Percentiles rank a stretch among this genome's conserved stretches.
phyloP scores from a whole-genome alignment of 768 basidiomycete species.

The Lentinula detonsa region DNA sequence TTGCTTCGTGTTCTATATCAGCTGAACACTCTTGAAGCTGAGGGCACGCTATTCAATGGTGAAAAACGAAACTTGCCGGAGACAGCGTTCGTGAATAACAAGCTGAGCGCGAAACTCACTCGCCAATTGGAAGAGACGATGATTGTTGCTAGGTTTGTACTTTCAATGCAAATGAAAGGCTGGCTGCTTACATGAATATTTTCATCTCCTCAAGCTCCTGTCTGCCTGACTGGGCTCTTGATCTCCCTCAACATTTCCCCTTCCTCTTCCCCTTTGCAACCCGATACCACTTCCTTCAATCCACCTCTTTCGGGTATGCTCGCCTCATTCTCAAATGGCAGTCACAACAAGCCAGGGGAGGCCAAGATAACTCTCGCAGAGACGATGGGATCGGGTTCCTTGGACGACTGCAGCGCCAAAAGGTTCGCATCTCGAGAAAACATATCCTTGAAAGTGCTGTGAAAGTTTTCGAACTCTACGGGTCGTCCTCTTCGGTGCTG shows the following conservation, averaged over 20 bases:
- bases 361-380: conserved; percentile 72
- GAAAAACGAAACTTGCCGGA: conserved; percentile 64
- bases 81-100: conserved; percentile 93
- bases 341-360: conserved; percentile 68
- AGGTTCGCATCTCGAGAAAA: conserved; percentile 92
- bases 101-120: conserved; percentile 95
- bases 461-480: conserved; percentile 95
- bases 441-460: conserved; percentile 94
- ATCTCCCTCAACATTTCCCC: conserved; percentile 93
- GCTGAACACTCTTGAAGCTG: conserved; percentile 68
- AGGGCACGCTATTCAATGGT: conserved; percentile 44
- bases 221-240: conserved; percentile 94
- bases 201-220: conserved; percentile 63
- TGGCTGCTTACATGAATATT: neutral
- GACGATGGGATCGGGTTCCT: conserved; percentile 92
- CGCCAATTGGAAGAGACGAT: conserved; percentile 96
- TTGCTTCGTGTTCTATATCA: conserved; percentile 84
- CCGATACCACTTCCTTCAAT: conserved; percentile 94
- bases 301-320: conserved; percentile 96
- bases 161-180: neutral
- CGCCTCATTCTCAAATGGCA: conserved; percentile 95
- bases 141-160: conserved; percentile 89
- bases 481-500: conserved; percentile 86
- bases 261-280: conserved; percentile 99
- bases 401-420: conserved; percentile 89